Evolutionary conservation across 2,329 filamentous ascomycete species (phyloP), one percentile per base, ranked within the genome.

Genomic region (Chaetomium sp.): DNA sequence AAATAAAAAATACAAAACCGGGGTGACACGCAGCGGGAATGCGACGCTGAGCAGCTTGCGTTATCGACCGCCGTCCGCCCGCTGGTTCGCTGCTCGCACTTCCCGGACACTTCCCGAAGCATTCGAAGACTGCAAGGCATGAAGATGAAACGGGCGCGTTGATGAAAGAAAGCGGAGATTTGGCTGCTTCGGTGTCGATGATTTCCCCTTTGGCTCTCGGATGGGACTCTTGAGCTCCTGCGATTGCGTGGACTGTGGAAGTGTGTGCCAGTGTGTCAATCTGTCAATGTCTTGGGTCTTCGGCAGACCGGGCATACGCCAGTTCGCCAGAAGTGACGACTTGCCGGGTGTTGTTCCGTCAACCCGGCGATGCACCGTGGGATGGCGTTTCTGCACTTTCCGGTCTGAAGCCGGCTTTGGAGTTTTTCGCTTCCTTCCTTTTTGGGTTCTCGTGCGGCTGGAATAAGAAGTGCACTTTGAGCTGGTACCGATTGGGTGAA

Each of bases 101-200:
- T 27, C 19, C 19, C 19, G 19, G 19, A 27, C 19, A 27, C 19
- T 27, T 27, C 19, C 19, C 19, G 19, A 27, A 27, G 19, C 19
- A 27, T 27, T 27, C 19, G 19, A 27, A 36, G 33, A 3, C 33
- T 33, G 42, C 46, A 47, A 51, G 42, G 41, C 8, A 46, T 52
- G 55, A 53, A 54, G 32, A n/a, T 55, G 56, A 55, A 54, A 58
- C 49, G 38, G 46, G 44, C 27, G 36, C 11, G 37, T 52, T 37
- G 40, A 52, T 52, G 43, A 41, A 27, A 27, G 19, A 27, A 27
- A 41, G 55, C 48, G 47, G 55, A 54, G 48, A 52, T 36, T 27
- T n/a, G 19, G 19, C 19, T 27, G 19, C 19, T 27, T 5, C 35
- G n/a, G 12, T 54, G 56, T 52, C 56, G 56, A 54, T 54, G 52